Base-by-base conservation (phyloP, 1,284 basidiomycete genomes). In the Sporisorium sorghi region DNA sequence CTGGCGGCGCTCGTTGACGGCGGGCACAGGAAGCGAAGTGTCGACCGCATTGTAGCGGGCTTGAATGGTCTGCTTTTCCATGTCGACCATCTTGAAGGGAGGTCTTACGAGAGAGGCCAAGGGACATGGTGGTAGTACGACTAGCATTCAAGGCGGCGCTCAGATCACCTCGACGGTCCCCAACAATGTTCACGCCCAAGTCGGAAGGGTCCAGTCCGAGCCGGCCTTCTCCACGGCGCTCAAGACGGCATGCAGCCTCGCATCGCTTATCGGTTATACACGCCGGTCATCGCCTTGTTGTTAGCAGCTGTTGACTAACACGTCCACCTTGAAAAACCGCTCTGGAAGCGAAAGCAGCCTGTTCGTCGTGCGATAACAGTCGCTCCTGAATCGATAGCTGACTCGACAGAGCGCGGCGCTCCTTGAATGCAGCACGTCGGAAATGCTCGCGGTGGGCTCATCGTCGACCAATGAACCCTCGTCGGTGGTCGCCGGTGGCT, bases 21-120 rank as follows among this genome's bases (percentile, higher is more conserved):
- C 44, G 30, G 67, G 67, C 11, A 53, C 30, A 2, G 61, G 67
- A 8, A 64, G 58, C 39, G 61, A 40, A 8, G 55, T 15, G 10
- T 58, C 58, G 58, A 58, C 44, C 33, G 68, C 68, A 51, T 71
- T 61, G 58, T 65, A 71, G 61, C 62, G 62, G 26, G 58, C 50
- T 40, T 71, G 44, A 24, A 58, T 15, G 32, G 40, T 39, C 42
- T 65, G 53, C 54, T 65, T 71, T 28, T 71, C 68, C 30, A 46
- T 28, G 10, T 15, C 24, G 28, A 39, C 61, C 68, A 71, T 71
- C 37, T 23, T 61, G 50, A 28, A 30, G 15, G 9, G 5, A 19
- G 37, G 17, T 40, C 9, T 33, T 11, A n/a, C n/a, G n/a, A 35
- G n/a, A 6, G n/a, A 19, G n/a, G 9, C 6, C 37, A 19, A 3